Evolutionary conservation across 1,284 basidiomycete species (phyloP), one percentile per base, ranked within the genome.

Genomic region (Pseudozyma thailandica): DNA sequence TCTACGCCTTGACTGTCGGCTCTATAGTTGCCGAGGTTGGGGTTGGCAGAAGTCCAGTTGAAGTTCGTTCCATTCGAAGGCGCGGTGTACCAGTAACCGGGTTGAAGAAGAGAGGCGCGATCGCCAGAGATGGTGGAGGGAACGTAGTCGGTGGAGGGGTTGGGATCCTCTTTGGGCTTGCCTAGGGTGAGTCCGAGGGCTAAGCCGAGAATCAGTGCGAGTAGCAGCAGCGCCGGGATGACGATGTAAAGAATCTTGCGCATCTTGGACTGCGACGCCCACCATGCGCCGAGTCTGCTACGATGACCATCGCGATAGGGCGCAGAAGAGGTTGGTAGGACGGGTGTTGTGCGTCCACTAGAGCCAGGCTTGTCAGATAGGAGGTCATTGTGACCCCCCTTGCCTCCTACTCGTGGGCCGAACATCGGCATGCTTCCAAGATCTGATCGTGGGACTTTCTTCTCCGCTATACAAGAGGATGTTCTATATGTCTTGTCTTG

Each of bases 1-100:
- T 76, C 74, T 15, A 70, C 72, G 6, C 61, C 66, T n/a, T 59
- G 57, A 28, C 53, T 65, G 20, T 72, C 62, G 10, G 50, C 38
- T 1, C 53, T 21, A 13, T 62, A 72, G 26, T n/a, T 47, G n/a
- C 68, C 54, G 2, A 65, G 44, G 4, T 48, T 39, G 13, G 68
- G 38, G 28, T 45, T 27, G 6, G 62, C 47, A 8, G 51, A 28
- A 3, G 65, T 70, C 70, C 70, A 75, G 38, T 55, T 45, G 55
- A 75, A 73, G 15, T 65, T 65, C 9, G 47, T 61, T 3, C 62
- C 62, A 26, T 72, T 58, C 26, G 30, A 13, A 3, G 68, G 61
- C 1, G 68, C 38, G 0, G 68, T 72, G 51, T 61, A 62, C 47
- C 50, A 72, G 28, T 45, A 58, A 13, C 68, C 68, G 1, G 27